phyloP scores from a whole-genome alignment of 495 filamentous ascomycete species.

The Talaromyces nanjingensis region DNA sequence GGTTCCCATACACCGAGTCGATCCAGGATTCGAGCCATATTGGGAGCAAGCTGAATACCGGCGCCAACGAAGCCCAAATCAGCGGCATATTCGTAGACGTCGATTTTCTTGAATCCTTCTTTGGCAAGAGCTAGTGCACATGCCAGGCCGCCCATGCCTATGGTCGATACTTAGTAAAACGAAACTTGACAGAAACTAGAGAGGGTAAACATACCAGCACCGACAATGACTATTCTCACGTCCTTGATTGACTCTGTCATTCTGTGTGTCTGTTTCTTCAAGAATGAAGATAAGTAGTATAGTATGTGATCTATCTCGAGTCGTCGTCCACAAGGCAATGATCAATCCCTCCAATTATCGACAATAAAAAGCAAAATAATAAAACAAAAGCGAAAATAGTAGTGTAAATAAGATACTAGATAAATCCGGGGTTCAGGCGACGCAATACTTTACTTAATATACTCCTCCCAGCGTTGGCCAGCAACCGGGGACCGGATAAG shows the following conservation, averaged over 20 bases:
- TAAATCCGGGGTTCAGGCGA: neutral
- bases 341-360: neutral
- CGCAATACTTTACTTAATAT: neutral
- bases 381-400: neutral
- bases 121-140: constrained; percentile 65
- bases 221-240: constrained; percentile 37
- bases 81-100: constrained; percentile 66
- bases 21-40: constrained; percentile 70
- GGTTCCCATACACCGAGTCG: constrained; percentile 59
- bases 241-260: constrained; percentile 31
- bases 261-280: neutral
- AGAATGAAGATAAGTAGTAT: too few species aligned
- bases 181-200: neutral
- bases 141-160: constrained; percentile 74
- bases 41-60: constrained; percentile 75
- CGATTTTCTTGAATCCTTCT: constrained; percentile 63
- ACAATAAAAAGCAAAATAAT: neutral
- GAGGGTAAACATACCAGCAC: constrained; percentile 23
- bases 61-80: constrained; percentile 77
- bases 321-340: neutral
- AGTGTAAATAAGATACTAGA: neutral
- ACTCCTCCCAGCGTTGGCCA: neutral
- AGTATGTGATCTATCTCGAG: neutral
- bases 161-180: neutral
- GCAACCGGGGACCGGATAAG: neutral